Evolutionary conservation across 148 eudicot genomes (phyloP).

Genomic region (Vaccinium myrtillus): DNA sequence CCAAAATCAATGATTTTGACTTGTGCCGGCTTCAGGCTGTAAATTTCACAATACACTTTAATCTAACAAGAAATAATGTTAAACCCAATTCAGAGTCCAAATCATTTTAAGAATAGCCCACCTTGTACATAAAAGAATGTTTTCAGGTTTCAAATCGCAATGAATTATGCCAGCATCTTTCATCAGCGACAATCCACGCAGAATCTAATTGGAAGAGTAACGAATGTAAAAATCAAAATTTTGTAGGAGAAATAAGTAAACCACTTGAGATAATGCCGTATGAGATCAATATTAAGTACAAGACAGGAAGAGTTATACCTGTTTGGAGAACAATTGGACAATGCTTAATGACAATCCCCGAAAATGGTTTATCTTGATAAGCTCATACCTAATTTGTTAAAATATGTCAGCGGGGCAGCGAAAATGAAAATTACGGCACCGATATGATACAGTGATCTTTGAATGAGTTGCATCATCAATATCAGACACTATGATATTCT

Average conservation of each 20-base stretch:
- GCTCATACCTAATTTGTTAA: slow-evolving; percentile 64
- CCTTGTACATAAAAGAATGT: slow-evolving; percentile 93
- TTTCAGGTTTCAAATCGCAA: slow-evolving; percentile 97
- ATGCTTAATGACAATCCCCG: slow-evolving; percentile 89
- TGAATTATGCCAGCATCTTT: slow-evolving; percentile 94
- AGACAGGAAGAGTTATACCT: slow-evolving; percentile 46
- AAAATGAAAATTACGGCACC: slow-evolving; percentile 6
- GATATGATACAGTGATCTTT: neutral
- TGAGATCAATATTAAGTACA: neutral
- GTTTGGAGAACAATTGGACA: slow-evolving; percentile 93
- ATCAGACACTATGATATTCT: neutral
- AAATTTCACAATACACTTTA: slow-evolving; percentile 32
- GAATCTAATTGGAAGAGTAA: slow-evolving; percentile 45
- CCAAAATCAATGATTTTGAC: slow-evolving; percentile 97
- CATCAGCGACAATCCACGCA: slow-evolving; percentile 89
- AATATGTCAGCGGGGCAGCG: slow-evolving; percentile 13
- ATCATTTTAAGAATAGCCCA: slow-evolving; percentile 30
- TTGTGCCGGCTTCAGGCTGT: slow-evolving; percentile 82
- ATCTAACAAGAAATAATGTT: neutral
- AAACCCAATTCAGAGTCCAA: slow-evolving; percentile 4
- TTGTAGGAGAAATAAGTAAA: slow-evolving; percentile 17
- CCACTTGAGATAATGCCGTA: slow-evolving; percentile 4
- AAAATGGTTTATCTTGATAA: slow-evolving; percentile 77
- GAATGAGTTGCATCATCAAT: neutral
- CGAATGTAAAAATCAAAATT: slow-evolving; percentile 12